Evolutionary conservation across 352 stramenopile genomes (phyloP), one percentile per base, ranked within the genome.

Genomic region (Phytopythium montanum): DNA sequence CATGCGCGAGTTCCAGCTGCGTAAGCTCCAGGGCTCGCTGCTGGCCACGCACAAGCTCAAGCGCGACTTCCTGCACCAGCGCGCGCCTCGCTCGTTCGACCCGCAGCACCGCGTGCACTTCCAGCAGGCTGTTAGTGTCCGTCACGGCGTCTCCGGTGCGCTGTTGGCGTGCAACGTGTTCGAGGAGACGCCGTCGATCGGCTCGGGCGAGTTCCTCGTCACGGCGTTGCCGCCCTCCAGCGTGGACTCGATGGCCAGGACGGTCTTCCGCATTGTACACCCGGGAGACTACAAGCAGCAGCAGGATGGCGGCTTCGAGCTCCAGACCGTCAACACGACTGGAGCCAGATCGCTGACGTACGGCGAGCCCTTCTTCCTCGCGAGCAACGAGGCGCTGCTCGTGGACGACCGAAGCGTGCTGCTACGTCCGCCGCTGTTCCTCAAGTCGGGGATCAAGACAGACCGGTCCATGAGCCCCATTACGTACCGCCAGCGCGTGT

Each of bases 391-490:
- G 39, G 69, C 76, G 48, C 71, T 95, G 50, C 79, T 92, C 23
- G 77, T 85, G 29, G 86, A 94, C 56, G 75, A 88, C 60, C 72
- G 80, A 66, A 92, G 82, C 45, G 81, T 88, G 46, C 64, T 92
- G 25, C 55, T 92, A 5, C 82, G 79, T 48, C 71, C 84, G 45
- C 74, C 83, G 44, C 79, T 95, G 28, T 92, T 93, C 46, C 76
- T 95, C 59, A 91, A 92, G 68, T 92, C 86, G 0, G 79, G 72
- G 6, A 65, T 95, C 57, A 95, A 95, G 67, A 89, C 68, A 7
- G 86, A 95, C 57, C 68, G 71, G 25, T 90, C 78, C 23, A 94
- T 94, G 82, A 95, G 86, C 34, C 82, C 86, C n/a, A 88, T 95
- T 55, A 85, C 84, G 58, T 92, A 91, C 66, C 87, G 92, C 55